phyloP scores from a whole-genome alignment of 208 protist species.

The Vickermania ingenoplastis region DNA sequence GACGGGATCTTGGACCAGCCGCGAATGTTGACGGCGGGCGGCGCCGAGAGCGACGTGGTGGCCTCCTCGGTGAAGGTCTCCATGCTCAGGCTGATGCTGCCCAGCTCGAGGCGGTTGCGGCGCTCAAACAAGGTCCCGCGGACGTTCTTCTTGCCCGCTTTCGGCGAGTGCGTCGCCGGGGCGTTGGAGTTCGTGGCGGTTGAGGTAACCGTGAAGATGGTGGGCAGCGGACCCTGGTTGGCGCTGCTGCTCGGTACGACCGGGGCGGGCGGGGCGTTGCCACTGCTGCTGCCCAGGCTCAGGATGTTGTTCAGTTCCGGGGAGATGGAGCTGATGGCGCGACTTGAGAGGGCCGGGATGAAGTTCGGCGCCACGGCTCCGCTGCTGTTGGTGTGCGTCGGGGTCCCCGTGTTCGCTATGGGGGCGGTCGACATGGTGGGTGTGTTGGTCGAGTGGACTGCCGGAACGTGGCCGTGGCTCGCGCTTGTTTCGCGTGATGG shows the following conservation, averaged over 20 bases:
- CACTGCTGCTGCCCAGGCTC: neutral
- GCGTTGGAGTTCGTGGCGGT: neutral
- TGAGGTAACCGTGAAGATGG: neutral
- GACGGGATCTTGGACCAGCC: constrained; percentile 52
- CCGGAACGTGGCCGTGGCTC: neutral
- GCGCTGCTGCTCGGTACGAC: neutral
- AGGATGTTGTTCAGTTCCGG: neutral
- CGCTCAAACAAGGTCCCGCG: constrained; percentile 68
- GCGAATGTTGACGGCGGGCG: constrained; percentile 19
- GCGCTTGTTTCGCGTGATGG: neutral
- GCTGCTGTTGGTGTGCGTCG: no score
- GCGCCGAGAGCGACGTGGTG: constrained; percentile 1
- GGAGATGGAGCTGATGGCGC: neutral
- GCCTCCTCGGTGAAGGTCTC: constrained; percentile 55
- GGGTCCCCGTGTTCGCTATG: no score
- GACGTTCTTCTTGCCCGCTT: constrained; percentile 3
- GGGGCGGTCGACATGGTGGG: no score
- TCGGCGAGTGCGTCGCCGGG: neutral
- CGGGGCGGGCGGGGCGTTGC: no score
- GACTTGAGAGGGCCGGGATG: neutral
- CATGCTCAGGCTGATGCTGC: constrained; percentile 36
- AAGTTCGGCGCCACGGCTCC: neutral
- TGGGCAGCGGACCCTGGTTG: neutral
- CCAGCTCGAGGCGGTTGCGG: constrained; percentile 36
- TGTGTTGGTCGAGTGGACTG: neutral